Base-by-base conservation (phyloP, 1,284 basidiomycete species). In the Ceratobasidium sp. region DNA sequence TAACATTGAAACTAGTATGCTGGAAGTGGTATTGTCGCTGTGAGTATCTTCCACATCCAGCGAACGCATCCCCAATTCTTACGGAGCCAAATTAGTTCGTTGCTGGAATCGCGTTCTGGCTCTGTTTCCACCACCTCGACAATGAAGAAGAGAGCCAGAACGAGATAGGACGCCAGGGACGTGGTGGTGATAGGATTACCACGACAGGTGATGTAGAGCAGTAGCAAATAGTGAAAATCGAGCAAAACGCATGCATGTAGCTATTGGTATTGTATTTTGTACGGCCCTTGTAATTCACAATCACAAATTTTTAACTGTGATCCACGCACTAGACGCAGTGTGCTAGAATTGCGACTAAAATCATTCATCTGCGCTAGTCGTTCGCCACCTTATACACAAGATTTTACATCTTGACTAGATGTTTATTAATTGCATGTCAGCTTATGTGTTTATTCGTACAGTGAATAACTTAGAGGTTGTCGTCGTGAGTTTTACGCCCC, bases 41-140 rank as follows among this genome's bases (percentile, higher is more conserved):
- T 69, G 23, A 69, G 64, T 55, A 23, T 21, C 26, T 32, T 26
- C 28, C 23, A 8, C 4, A 16, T 9, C 3, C 6, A 46, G 30
- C 28, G 10, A 23, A 18, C 32, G 21, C 21, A 28, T 48, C 23
- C 12, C 18, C 21, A 8, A n/a, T 48, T 46, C 23, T 39, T 16
- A 45, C 21, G n/a, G 60, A 39, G 30, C 16, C 21, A 34, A 5
- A 34, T 28, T 23, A 59, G 55, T 67, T 67, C 34, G 39, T 67
- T 18, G 64, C 64, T 21, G 64, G 64, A 2, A 55, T 53, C 39
- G 64, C 52, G 10, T 67, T 67, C 32, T 67, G 64, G 64, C 36
- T 67, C n/a, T 55, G 50, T n/a, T 67, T 67, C 50, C 64, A 21
- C 14, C 50, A 55, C 18, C 36, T 67, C 8, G 64, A 67, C 34